Conservation (phyloP, 2,329 filamentous ascomycete genomes). For the Colletotrichum euphorbiae region DNA sequence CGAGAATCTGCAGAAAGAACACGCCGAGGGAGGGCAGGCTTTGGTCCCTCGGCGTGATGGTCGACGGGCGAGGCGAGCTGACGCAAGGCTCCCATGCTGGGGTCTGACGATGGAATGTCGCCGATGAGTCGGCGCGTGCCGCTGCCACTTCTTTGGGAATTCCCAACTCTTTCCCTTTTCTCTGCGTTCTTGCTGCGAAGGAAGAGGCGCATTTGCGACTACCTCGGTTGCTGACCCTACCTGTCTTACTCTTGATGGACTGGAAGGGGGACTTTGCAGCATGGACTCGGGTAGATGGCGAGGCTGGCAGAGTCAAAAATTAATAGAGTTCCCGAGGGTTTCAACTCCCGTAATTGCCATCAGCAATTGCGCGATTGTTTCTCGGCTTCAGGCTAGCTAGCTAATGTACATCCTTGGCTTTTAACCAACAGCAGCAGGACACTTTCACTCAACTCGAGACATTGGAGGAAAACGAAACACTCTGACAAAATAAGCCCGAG, state of each 20-base stretch:
- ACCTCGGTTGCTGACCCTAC: background rate
- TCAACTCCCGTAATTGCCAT: conserved; percentile 17
- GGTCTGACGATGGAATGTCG: conserved; percentile 11
- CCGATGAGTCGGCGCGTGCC: conserved; percentile 15
- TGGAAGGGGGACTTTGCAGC: background rate
- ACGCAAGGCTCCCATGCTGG: background rate
- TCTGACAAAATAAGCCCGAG: conserved; percentile 22
- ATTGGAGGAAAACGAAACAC: background rate
- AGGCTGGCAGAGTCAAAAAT: conserved; percentile 1
- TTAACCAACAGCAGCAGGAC: too few species aligned
- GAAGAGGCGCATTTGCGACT: conserved; percentile 3
- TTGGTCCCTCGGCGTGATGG: too few species aligned
- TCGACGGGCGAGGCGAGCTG: background rate
- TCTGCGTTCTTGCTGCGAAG: background rate
- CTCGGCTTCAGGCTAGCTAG: background rate
- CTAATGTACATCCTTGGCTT: background rate
- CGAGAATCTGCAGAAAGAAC: conserved; percentile 12
- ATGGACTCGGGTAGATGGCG: background rate
- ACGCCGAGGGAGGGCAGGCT: background rate
- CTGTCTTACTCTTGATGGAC: background rate
- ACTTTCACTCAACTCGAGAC: background rate
- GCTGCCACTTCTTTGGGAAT: background rate
- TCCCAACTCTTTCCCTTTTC: background rate
- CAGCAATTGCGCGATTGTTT: conserved; percentile 16
- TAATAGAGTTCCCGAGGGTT: conserved; percentile 28